Evolutionary conservation across 306 rosid species (phyloP).

Genomic region (Castanea mollissima): DNA sequence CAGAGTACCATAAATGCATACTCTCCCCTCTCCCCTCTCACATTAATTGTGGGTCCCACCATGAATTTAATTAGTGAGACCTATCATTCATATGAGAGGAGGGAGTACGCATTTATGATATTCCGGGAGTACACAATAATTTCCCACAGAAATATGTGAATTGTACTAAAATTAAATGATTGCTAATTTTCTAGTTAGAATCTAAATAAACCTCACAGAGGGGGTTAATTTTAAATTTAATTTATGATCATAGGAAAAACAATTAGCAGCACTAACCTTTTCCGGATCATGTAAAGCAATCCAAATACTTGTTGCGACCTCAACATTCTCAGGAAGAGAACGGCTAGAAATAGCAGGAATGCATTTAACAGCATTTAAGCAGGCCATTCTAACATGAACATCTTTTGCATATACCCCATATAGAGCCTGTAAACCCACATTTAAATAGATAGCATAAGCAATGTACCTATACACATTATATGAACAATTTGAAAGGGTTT

Average conservation of each 20-base stretch:
- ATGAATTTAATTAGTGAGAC: no score
- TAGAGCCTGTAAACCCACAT: slow-evolving; percentile 66
- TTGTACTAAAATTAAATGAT: not conserved
- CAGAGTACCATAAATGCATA: no score
- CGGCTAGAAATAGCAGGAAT: slow-evolving; percentile 81
- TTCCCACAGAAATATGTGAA: not conserved
- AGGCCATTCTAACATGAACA: slow-evolving; percentile 90
- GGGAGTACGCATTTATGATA: no score
- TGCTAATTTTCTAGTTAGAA: not conserved
- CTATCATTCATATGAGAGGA: no score
- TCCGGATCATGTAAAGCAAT: slow-evolving; percentile 90
- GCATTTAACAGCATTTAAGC: slow-evolving; percentile 87
- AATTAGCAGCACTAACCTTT: slow-evolving; percentile 55
- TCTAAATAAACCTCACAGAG: not conserved
- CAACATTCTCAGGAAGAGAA: slow-evolving; percentile 64
- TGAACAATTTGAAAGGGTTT: slow-evolving; percentile 18
- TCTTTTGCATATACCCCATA: slow-evolving; percentile 91
- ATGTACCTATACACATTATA: slow-evolving; percentile 3
- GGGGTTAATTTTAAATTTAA: not conserved
- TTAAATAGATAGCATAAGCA: slow-evolving; percentile 18
- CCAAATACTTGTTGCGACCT: slow-evolving; percentile 91
- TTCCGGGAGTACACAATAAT: no score
- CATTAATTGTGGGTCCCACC: no score
- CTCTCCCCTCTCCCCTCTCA: no score
- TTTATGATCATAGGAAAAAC: not conserved